phyloP scores from a whole-genome alignment of 2,329 filamentous ascomycete genomes.

The Calcarisporium arbuscula region DNA sequence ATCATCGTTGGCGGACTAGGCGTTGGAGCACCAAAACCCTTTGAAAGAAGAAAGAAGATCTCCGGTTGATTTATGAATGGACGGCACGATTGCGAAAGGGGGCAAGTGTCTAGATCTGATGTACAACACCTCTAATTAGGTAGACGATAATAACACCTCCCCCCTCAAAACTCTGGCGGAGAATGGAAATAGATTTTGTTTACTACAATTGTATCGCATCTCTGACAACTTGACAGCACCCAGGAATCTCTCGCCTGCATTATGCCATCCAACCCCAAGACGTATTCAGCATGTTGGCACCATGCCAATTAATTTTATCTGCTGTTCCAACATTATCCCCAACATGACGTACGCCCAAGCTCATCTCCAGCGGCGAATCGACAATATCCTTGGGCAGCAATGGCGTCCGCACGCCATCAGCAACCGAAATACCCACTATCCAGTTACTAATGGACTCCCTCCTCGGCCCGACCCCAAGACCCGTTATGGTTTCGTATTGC shows the following conservation, averaged over 20 bases:
- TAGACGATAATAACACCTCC: slow-evolving; percentile 52
- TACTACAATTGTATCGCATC: slow-evolving; percentile 3
- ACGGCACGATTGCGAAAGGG: slow-evolving; percentile 35
- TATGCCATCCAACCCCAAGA: slow-evolving; percentile 14
- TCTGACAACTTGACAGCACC: not conserved
- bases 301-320: slow-evolving; percentile 9
- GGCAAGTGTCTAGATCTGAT: slow-evolving; percentile 35
- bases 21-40: slow-evolving; percentile 48
- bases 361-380: not conserved
- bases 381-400: too few relatives aligned
- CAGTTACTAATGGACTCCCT: too few relatives aligned
- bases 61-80: slow-evolving; percentile 39
- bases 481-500: too few relatives aligned
- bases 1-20: slow-evolving; percentile 40
- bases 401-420: too few relatives aligned
- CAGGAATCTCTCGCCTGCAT: not conserved
- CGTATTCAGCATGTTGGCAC: slow-evolving; percentile 12
- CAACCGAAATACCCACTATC: too few relatives aligned
- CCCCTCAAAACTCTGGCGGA: slow-evolving; percentile 38
- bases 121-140: slow-evolving; percentile 35
- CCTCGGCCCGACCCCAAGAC: too few relatives aligned
- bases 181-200: not conserved
- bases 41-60: too few relatives aligned
- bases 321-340: slow-evolving; percentile 4
- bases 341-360: not conserved